phyloP scores from a whole-genome alignment of 1,284 basidiomycete species.

The Malassezia sympodialis region DNA sequence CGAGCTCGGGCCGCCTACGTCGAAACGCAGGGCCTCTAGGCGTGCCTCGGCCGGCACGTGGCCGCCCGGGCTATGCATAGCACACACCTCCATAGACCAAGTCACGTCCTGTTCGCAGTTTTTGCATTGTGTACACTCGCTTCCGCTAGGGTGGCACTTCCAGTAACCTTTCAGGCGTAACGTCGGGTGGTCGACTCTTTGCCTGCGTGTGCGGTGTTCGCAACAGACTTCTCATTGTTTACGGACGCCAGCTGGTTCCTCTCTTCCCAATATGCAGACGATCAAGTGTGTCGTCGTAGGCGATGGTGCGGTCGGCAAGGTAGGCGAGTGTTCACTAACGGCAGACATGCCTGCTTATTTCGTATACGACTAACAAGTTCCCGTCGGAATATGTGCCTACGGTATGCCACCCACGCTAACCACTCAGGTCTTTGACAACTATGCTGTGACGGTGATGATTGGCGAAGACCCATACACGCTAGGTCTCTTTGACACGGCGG shows the following conservation, averaged over 20 bases:
- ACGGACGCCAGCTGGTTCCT: not conserved
- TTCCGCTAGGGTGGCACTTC: not conserved
- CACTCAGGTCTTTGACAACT: slow-evolving; percentile 78
- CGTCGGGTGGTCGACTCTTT: not conserved
- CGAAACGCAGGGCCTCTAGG: not conserved
- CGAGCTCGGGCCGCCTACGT: not conserved
- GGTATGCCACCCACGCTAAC: slow-evolving; percentile 49
- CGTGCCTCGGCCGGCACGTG: not conserved
- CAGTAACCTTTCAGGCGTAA: not conserved
- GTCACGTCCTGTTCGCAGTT: not conserved
- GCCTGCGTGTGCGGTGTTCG: not conserved
- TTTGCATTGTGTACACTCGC: not conserved
- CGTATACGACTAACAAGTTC: slow-evolving; percentile 86
- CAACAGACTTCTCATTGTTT: not conserved
- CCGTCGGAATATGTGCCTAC: slow-evolving; percentile 83
- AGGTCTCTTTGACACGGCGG: slow-evolving; percentile 96
- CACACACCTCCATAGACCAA: not conserved
- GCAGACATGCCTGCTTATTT: slow-evolving; percentile 96
- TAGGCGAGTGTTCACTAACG: slow-evolving; percentile 49
- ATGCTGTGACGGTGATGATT: slow-evolving; percentile 99
- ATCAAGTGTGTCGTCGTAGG: slow-evolving; percentile 86
- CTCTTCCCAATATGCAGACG: slow-evolving; percentile 37
- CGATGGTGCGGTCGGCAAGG: slow-evolving; percentile 99
- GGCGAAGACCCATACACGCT: slow-evolving; percentile 98
- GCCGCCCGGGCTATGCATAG: not conserved